Evolutionary conservation across 2,329 filamentous ascomycete species (phyloP).

Genomic region (Pseudonectria foliicola): DNA sequence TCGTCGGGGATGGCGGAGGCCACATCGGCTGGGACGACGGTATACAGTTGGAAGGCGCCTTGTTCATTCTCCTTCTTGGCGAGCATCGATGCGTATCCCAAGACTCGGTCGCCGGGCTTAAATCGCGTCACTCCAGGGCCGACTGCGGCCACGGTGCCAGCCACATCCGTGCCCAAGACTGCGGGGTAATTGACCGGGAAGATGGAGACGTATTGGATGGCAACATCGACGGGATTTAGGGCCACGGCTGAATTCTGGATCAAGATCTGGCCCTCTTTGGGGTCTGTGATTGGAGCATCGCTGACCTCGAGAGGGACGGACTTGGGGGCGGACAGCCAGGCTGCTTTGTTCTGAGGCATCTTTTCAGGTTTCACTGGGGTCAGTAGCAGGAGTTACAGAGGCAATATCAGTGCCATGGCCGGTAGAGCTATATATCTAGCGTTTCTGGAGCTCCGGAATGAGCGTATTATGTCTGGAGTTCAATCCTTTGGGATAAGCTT

Average conservation of each 20-base stretch:
- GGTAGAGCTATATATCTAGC: too few species aligned
- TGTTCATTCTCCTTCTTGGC: slow-evolving; percentile 21
- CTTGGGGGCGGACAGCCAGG: too few species aligned
- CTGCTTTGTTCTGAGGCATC: too few species aligned
- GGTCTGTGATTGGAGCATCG: too few species aligned
- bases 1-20: slow-evolving; percentile 13
- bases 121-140: slow-evolving; percentile 17
- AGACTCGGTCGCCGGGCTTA: slow-evolving; percentile 15
- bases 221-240: slow-evolving; percentile 25
- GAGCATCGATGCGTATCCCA: slow-evolving; percentile 21
- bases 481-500: too few species aligned
- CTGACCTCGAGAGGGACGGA: too few species aligned
- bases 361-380: too few species aligned
- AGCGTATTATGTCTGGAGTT: too few species aligned
- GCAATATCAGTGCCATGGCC: too few species aligned
- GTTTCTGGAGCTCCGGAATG: too few species aligned
- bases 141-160: slow-evolving; percentile 26
- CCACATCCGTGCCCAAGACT: slow-evolving; percentile 25
- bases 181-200: slow-evolving; percentile 20
- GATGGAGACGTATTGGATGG: slow-evolving; percentile 16
- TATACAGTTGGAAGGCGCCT: slow-evolving; percentile 13
- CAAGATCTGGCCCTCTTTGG: slow-evolving; percentile 12
- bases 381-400: too few species aligned
- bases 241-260: slow-evolving; percentile 24
- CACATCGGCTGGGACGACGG: slow-evolving; percentile 6